Conservation (phyloP, 768 basidiomycete species). For the Leccinum boreale region DNA sequence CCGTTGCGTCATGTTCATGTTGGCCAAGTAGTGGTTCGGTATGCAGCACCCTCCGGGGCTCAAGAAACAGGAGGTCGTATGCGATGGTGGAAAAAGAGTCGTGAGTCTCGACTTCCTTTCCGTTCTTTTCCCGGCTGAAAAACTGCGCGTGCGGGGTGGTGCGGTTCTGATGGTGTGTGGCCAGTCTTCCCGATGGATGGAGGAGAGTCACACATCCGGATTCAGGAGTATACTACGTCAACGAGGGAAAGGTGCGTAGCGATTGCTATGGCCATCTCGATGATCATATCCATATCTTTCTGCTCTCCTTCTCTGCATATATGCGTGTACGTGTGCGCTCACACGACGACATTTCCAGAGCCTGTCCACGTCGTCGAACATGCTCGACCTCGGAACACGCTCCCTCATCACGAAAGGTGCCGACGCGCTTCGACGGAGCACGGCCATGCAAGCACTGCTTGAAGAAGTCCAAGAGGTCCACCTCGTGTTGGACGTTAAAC, state of each 20-base stretch:
- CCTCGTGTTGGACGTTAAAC: conserved; percentile 18
- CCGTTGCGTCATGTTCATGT: no score
- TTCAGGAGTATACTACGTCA: conserved; percentile 29
- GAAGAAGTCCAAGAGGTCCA: conserved; percentile 11
- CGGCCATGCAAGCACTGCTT: conserved; percentile 3
- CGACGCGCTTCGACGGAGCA: conserved; percentile 2
- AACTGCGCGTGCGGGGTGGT: no score
- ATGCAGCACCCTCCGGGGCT: not conserved
- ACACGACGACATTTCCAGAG: conserved; percentile 1
- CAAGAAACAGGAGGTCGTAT: not conserved
- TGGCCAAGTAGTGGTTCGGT: not conserved
- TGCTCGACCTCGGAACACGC: conserved; percentile 2
- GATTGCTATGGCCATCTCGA: not conserved
- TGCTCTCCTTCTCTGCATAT: not conserved
- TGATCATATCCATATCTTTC: not conserved
- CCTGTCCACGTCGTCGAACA: conserved; percentile 12
- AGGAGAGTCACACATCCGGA: conserved; percentile 30
- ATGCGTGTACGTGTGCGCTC: not conserved
- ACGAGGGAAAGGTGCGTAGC: conserved; percentile 30
- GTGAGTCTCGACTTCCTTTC: conserved; percentile 6
- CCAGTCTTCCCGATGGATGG: conserved; percentile 26
- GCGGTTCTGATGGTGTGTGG: conserved; percentile 6
- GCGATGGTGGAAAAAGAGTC: not conserved
- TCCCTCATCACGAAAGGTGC: conserved; percentile 13
- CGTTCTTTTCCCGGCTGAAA: not conserved